Evolutionary conservation across 352 stramenopile species (phyloP).

Genomic region (Aphanomyces astaci): DNA sequence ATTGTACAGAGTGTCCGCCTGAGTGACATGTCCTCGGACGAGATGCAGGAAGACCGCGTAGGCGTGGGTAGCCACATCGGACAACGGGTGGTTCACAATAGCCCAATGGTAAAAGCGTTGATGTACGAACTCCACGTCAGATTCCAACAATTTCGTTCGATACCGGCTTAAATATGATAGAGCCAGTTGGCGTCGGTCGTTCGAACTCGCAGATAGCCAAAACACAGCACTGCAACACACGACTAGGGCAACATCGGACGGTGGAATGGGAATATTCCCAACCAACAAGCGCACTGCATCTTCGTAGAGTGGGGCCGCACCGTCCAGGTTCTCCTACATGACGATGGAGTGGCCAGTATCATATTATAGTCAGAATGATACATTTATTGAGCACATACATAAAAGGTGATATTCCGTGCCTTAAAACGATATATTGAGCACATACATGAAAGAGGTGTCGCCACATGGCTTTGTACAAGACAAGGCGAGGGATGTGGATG

Average conservation of each 20-base stretch:
- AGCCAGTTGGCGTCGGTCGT: not conserved
- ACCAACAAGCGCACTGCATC: not conserved
- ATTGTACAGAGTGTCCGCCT: not conserved
- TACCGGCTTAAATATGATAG: not conserved
- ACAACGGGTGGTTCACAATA: not conserved
- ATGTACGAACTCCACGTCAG: not conserved
- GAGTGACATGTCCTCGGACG: not conserved
- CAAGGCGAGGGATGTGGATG: not conserved
- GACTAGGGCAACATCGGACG: not conserved
- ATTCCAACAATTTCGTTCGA: not conserved
- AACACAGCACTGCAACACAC: not conserved
- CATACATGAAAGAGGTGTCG: not conserved
- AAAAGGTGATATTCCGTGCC: too few species aligned
- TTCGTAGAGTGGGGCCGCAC: not conserved
- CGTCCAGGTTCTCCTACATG: not conserved
- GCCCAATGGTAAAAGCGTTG: conserved; percentile 9
- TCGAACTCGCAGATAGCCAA: not conserved
- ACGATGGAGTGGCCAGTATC: too few species aligned
- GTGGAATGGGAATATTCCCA: not conserved
- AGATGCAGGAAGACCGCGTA: not conserved
- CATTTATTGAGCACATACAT: too few species aligned
- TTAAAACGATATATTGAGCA: too few species aligned
- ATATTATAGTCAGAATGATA: too few species aligned
- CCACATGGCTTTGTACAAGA: not conserved
- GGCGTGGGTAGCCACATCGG: not conserved